These are phyloP conservation scores for Exophiala sp. DNA, from an alignment of 2,329 filamentous ascomycete species.

Conservation along the genomic window DNA sequence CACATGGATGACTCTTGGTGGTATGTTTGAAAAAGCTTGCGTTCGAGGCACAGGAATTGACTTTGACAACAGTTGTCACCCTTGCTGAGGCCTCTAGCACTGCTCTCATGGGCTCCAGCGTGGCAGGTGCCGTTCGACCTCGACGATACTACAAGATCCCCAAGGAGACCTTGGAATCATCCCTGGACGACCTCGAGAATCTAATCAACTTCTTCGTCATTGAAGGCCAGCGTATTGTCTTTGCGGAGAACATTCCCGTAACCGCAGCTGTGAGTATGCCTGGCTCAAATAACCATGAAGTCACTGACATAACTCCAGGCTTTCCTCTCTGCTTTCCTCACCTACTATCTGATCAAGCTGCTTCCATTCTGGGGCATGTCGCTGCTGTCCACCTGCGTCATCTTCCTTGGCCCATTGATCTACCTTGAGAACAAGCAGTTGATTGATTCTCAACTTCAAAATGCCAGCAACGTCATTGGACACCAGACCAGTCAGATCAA, in stretches of 20 bases:
- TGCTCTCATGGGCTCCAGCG: constrained; percentile 54
- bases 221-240: constrained; percentile 63
- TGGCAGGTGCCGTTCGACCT: constrained; percentile 60
- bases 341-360: constrained; percentile 64
- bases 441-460: constrained; percentile 59
- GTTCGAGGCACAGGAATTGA: constrained; percentile 3
- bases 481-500: constrained; percentile 59
- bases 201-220: constrained; percentile 67
- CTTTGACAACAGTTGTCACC: constrained; percentile 43
- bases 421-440: constrained; percentile 64
- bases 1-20: constrained; percentile 56
- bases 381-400: constrained; percentile 53
- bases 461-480: constrained; percentile 52
- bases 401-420: constrained; percentile 59
- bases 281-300: background rate
- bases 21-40: constrained; percentile 38
- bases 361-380: constrained; percentile 63
- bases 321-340: constrained; percentile 56
- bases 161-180: constrained; percentile 59
- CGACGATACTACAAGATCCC: constrained; percentile 64
- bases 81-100: constrained; percentile 57
- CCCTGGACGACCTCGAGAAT: constrained; percentile 61
- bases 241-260: constrained; percentile 62
- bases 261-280: constrained; percentile 55
- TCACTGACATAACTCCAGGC: constrained; percentile 42